Evolutionary conservation across 768 basidiomycete species (phyloP), one percentile per base, ranked within the genome.

Genomic region (Aureoboletus auriporus): DNA sequence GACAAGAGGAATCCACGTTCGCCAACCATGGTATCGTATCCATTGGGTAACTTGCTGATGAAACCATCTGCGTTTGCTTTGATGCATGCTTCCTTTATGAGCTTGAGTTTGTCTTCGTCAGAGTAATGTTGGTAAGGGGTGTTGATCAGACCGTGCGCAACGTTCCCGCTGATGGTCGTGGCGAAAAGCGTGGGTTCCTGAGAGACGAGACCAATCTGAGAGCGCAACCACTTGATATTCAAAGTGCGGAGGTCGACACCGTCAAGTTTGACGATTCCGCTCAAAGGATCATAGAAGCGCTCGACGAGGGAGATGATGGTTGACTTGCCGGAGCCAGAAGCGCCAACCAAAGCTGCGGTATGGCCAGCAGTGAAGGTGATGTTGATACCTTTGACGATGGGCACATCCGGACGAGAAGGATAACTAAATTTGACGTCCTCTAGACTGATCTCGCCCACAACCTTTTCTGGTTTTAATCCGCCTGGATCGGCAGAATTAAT

Each of bases 31-130:
- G 91, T 94, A 34, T 92, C 85, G 58, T 93, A 94, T 1, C 89
- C 89, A 13, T 81, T 64, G 0, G 92, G 89, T 6, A 94, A 70
- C 59, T 88, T 89, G 49, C 72, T 73, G 54, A 94, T 83, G 66
- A 93, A 94, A 16, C 83, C 84, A 55, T 94, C 86, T 0, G 90
- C 91, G 58, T 94, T 94, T 2, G 92, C 83, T 63, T 92, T 91
- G 68, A 91, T 70, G 56, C 88, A 91, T 2, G 92, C 92, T 44
- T 89, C 83, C 68, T 87, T 86, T 70, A 94, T 79, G 16, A 93
- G 66, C 35, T 73, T 75, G 47, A 86, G 78, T 67, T 90, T 86
- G 59, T 89, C 83, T 47, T 87, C 89, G 14, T 84, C 81, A 0
- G 83, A 71, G 0, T 77, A 75, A 52, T 87, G 60, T 60, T 93